Evolutionary conservation across 2,329 filamentous ascomycete genomes (phyloP).

Genomic region (Phialophora verrucosa): DNA sequence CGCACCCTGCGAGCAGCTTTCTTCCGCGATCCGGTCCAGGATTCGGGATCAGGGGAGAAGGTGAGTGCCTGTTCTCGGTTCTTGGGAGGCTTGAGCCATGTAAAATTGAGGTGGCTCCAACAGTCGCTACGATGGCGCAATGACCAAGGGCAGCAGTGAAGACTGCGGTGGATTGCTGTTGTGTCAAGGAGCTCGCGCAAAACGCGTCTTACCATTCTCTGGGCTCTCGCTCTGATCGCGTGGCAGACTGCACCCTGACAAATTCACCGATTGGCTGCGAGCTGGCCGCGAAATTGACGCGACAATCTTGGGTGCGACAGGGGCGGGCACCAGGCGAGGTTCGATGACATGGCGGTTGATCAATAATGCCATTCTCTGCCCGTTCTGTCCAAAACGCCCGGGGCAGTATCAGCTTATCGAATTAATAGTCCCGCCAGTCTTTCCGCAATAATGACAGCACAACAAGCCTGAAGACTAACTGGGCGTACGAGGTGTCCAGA

Average conservation of each 20-base stretch:
- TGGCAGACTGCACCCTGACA: constrained; percentile 21
- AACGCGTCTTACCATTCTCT: constrained; percentile 23
- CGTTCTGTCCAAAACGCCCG: not conserved
- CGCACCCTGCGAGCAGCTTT: not conserved
- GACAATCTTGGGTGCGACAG: constrained; percentile 31
- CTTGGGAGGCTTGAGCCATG: constrained; percentile 10
- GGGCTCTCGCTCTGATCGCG: constrained; percentile 28
- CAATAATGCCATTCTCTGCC: not conserved
- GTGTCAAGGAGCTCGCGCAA: constrained; percentile 30
- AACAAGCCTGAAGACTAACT: not conserved
- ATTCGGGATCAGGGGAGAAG: constrained; percentile 29
- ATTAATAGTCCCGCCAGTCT: not conserved
- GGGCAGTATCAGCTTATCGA: not conserved
- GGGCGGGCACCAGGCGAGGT: not conserved
- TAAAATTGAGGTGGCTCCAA: constrained; percentile 19
- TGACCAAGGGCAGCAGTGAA: constrained; percentile 11
- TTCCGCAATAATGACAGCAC: not conserved
- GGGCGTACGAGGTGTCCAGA: not conserved
- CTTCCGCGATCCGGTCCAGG: constrained; percentile 2
- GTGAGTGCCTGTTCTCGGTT: constrained; percentile 5
- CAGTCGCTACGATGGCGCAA: constrained; percentile 14
- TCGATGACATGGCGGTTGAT: constrained; percentile 5
- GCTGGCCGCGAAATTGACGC: constrained; percentile 37
- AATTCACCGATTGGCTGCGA: constrained; percentile 34
- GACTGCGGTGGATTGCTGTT: constrained; percentile 14